phyloP scores from a whole-genome alignment of 225 moss, liverwort and hornwort genomes.

The Physcomitrium patens region DNA sequence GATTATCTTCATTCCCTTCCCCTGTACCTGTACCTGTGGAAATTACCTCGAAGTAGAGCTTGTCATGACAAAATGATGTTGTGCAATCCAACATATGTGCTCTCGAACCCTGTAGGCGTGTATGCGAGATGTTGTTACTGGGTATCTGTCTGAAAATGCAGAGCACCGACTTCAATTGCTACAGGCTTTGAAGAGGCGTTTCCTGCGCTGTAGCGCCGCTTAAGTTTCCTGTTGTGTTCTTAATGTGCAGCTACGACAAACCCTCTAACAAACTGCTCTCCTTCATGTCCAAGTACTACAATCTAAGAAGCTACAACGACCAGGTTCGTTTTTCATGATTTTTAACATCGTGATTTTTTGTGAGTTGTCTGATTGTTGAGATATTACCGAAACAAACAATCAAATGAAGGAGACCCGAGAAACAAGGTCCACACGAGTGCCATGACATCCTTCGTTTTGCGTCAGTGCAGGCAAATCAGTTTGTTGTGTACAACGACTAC shows the following conservation, averaged over 20 bases:
- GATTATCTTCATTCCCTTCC: conserved; percentile 20
- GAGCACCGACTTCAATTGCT: conserved; percentile 20
- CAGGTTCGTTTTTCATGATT: conserved; percentile 54
- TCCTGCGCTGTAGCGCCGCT: conserved; percentile 33
- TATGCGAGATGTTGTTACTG: background rate
- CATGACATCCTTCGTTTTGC: conserved; percentile 11
- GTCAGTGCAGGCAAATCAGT: conserved; percentile 77
- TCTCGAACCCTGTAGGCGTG: background rate
- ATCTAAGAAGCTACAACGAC: conserved; percentile 59
- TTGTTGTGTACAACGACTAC: conserved; percentile 89
- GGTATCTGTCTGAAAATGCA: background rate
- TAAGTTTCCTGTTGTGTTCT: conserved; percentile 45
- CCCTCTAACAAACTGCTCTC: conserved; percentile 80
- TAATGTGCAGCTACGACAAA: conserved; percentile 84
- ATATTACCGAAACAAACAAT: background rate
- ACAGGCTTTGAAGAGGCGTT: conserved; percentile 25
- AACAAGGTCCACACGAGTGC: background rate
- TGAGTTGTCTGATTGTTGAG: background rate
- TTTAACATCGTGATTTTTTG: conserved; percentile 12
- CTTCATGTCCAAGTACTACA: conserved; percentile 81
- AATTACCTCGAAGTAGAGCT: background rate
- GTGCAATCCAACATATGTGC: background rate
- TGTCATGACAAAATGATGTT: background rate
- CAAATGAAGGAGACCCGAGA: too few species aligned
- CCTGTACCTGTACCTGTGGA: conserved; percentile 17